Base-by-base conservation (phyloP, 371 early-diverging fungal species). In the Synchytrium microbalum region DNA sequence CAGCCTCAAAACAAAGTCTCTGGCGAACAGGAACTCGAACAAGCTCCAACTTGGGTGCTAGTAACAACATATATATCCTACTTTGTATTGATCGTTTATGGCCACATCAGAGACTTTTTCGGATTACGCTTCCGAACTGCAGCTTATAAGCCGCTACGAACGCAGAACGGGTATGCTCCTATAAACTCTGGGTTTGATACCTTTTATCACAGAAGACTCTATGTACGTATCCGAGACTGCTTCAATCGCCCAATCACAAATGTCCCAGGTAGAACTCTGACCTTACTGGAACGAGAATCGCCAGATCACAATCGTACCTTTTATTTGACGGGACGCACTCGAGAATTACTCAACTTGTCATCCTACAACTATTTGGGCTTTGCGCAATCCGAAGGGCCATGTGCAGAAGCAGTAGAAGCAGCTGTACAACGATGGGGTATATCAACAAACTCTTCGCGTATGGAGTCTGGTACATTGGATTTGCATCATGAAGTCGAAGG, bases 341-440 rank as follows among this genome's bases (percentile, higher is more conserved):
- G 77, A 32, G 86, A 88, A 69, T 84, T 85, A n/a, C 85, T 99
- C 66, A 99, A 99, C 73, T 79, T 99, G 70, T 91, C 94, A 13
- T 96, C 97, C 3, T 99, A 99, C 84, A 99, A 99, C 75, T 99
- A 99, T 73, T 86, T 99, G 33, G 99, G 99, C 0, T 99, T 99
- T 79, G 94, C 96, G 31, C 90, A 92, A 70, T 86, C 81, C 66
- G 72, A 88, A 25, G 96, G 96, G 1, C 88, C 90, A 3, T 96
- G 96, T 67, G 92, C 94, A 1, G 95, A 98, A 67, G 86, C 89
- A 53, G 96, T 94, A 5, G 88, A 96, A 69, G 78, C 84, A 23
- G 72, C 84, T 2, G 77, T 89, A 55, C 61, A 53, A 38, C 73
- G 64, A 54, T 75, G 84, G 66, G 93, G 93, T 26, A 77, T 88